phyloP scores from a whole-genome alignment of 177 flowering plant species.

The Vitis hybrid region DNA sequence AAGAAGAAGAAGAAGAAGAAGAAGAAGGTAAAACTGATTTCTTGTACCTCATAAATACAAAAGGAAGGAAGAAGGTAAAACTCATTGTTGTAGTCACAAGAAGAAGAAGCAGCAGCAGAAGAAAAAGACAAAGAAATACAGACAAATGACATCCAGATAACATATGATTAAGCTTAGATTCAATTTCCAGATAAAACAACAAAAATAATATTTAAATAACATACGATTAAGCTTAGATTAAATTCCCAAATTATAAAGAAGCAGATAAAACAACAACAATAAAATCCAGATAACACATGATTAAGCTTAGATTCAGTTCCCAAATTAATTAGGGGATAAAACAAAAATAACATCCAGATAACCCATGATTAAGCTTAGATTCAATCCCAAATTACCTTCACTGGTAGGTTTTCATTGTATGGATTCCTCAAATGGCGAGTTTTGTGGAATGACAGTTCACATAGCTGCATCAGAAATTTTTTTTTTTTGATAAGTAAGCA shows the following conservation, averaged over 20 bases:
- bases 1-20: too few relatives aligned
- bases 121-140: too few relatives aligned
- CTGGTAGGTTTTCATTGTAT: constrained; percentile 94
- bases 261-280: not conserved
- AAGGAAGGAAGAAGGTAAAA: too few relatives aligned
- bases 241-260: too few relatives aligned
- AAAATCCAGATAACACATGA: not conserved
- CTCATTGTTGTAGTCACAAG: too few relatives aligned
- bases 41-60: too few relatives aligned
- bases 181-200: not conserved
- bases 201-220: not conserved
- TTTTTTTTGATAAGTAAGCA: too few relatives aligned
- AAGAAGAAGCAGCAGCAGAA: too few relatives aligned
- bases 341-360: too few relatives aligned
- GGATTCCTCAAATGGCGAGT: constrained; percentile 97
- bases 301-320: not conserved
- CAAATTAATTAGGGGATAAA: not conserved
- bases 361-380: too few relatives aligned
- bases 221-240: not conserved
- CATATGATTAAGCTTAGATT: not conserved
- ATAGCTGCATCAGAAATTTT: constrained; percentile 81
- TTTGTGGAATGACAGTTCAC: constrained; percentile 93
- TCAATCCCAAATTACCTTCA: constrained; percentile 59
- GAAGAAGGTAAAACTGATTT: too few relatives aligned
- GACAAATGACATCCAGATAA: too few relatives aligned